phyloP scores from a whole-genome alignment of 345 rosid genomes.

The Gossypium longicalyx region DNA sequence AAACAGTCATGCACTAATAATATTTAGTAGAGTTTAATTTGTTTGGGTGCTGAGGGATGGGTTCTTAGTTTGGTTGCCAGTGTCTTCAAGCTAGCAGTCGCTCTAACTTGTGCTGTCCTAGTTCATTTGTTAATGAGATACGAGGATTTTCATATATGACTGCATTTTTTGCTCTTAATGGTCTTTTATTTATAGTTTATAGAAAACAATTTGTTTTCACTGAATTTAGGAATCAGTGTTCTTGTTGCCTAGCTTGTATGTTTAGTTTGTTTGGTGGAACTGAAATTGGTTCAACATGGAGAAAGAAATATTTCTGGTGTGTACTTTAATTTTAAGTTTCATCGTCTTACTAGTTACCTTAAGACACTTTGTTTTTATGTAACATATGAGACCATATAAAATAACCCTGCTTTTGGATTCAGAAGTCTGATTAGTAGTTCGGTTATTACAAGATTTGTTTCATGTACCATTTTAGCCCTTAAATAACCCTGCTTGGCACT shows the following conservation, averaged over 20 bases:
- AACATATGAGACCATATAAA: background rate
- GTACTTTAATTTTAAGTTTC: background rate
- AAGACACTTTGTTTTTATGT: background rate
- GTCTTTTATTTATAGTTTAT: background rate
- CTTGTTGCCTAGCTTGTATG: background rate
- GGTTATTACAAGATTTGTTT: too few relatives aligned
- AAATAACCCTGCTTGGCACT: too few relatives aligned
- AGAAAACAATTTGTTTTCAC: background rate
- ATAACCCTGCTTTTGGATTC: background rate
- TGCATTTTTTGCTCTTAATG: background rate
- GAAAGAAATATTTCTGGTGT: background rate
- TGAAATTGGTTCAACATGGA: background rate
- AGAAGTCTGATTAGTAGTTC: background rate
- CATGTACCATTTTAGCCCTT: too few relatives aligned
- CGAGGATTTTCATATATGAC: background rate
- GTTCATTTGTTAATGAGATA: background rate
- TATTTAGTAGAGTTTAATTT: slow-evolving; percentile 2
- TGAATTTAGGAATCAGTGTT: background rate
- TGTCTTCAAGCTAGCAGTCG: background rate
- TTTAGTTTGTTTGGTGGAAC: background rate
- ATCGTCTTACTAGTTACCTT: background rate
- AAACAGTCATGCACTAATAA: background rate
- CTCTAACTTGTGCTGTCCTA: background rate
- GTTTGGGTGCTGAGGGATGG: background rate
- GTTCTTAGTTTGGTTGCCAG: background rate